Percentiles rank a stretch among this genome's conserved stretches.
phyloP scores from a whole-genome alignment of 129 eudicot species.

The sunflower (Helianthus annuus) region HanXRQr2.0-SUNRISE NC_035442.2:90254133-90254632 shows the following conservation, averaged over 20 bases:
- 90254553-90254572: constrained; percentile 57
- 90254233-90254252: no score
- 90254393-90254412: constrained; percentile 41
- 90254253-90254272: no score
- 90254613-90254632: neutral
- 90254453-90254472: constrained; percentile 37
- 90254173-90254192: no score
- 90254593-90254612: constrained; percentile 47
- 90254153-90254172: no score
- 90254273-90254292: constrained; percentile 71
- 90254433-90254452: constrained; percentile 25
- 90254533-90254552: constrained; percentile 52
- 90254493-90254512: constrained; percentile 51
- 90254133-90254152: no score
- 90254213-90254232: no score
- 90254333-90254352: constrained; percentile 26
- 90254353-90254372: constrained; percentile 44
- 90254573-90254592: constrained; percentile 73
- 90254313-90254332: constrained; percentile 33
- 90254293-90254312: constrained; percentile 83
- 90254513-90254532: constrained; percentile 44
- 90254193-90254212: no score
- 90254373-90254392: constrained; percentile 53
- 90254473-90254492: constrained; percentile 63
- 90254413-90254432: constrained; percentile 27